Conservation (phyloP, 75 land plant species). For the Larix kaempferi region DNA sequence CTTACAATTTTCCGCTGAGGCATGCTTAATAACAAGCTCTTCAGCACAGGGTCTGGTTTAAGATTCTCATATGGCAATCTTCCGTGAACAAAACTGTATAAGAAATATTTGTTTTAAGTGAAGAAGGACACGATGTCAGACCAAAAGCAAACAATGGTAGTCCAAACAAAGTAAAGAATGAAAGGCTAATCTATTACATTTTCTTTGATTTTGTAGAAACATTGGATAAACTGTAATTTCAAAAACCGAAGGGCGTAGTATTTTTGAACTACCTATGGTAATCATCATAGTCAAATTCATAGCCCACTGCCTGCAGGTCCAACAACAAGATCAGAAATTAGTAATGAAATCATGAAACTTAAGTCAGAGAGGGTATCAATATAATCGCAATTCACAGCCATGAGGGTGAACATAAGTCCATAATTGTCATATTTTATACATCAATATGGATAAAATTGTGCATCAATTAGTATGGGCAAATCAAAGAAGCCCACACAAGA, state of each 20-base stretch:
- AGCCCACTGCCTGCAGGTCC: slow-evolving; percentile 67
- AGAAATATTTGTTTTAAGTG: not conserved
- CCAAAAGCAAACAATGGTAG: not conserved
- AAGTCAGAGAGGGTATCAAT: not conserved
- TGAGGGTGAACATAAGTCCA: not conserved
- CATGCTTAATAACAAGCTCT: slow-evolving; percentile 66
- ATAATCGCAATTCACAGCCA: not conserved
- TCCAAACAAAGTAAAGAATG: not conserved
- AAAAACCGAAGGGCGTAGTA: not conserved
- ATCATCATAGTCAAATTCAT: slow-evolving; percentile 82
- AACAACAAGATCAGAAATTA: not conserved
- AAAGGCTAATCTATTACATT: not conserved
- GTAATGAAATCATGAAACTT: not conserved
- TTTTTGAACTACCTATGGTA: slow-evolving; percentile 59
- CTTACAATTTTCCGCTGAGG: slow-evolving; percentile 82
- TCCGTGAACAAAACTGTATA: slow-evolving; percentile 46
- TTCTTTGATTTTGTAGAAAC: not conserved
- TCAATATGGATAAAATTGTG: too few species aligned
- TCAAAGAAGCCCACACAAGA: too few species aligned
- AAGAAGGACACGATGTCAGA: too few species aligned
- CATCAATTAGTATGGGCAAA: too few species aligned
- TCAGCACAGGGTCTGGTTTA: slow-evolving; percentile 64
- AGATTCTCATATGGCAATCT: slow-evolving; percentile 66
- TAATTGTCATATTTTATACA: too few species aligned
- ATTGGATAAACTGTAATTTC: not conserved